phyloP scores from a whole-genome alignment of 2,329 filamentous ascomycete genomes.

The Clonostachys rhizophaga region DNA sequence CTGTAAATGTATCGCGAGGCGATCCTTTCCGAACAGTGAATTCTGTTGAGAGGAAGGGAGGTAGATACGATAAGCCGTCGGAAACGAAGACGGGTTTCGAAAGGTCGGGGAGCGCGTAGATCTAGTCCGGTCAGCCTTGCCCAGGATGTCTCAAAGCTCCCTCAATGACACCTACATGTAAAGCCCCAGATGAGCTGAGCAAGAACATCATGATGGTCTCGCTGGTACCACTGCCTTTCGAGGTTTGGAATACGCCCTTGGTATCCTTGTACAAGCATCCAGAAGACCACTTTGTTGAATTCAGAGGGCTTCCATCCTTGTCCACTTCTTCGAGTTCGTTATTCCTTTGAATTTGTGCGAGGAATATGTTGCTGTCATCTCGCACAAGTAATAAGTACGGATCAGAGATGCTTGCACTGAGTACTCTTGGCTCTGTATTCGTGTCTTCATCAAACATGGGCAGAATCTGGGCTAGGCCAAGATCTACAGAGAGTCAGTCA shows the following conservation, averaged over 20 bases:
- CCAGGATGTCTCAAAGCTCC: too few species aligned
- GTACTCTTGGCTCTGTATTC: slow-evolving; percentile 71
- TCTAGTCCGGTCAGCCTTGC: slow-evolving; percentile 34
- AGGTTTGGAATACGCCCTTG: slow-evolving; percentile 45
- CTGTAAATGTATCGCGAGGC: slow-evolving; percentile 67
- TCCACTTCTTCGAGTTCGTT: slow-evolving; percentile 84
- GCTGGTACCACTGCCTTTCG: slow-evolving; percentile 26
- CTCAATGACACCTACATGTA: slow-evolving; percentile 55
- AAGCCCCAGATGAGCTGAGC: slow-evolving; percentile 67
- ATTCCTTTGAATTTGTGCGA: slow-evolving; percentile 71
- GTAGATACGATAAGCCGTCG: slow-evolving; percentile 73
- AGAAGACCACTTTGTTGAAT: slow-evolving; percentile 69
- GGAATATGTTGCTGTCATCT: slow-evolving; percentile 75
- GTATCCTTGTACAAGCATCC: slow-evolving; percentile 78
- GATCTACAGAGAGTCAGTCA: slow-evolving; percentile 46
- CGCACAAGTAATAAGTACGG: slow-evolving; percentile 79
- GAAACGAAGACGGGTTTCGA: slow-evolving; percentile 67
- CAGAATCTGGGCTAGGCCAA: slow-evolving; percentile 85
- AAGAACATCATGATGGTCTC: slow-evolving; percentile 69
- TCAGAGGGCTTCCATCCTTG: slow-evolving; percentile 50
- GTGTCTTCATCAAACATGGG: slow-evolving; percentile 91
- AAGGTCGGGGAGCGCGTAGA: slow-evolving; percentile 74
- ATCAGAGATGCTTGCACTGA: slow-evolving; percentile 80
- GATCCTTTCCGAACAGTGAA: slow-evolving; percentile 65
- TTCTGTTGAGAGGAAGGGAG: slow-evolving; percentile 69